phyloP scores from a whole-genome alignment of 2,329 filamentous ascomycete species.

The Xylaria sp. region DNA sequence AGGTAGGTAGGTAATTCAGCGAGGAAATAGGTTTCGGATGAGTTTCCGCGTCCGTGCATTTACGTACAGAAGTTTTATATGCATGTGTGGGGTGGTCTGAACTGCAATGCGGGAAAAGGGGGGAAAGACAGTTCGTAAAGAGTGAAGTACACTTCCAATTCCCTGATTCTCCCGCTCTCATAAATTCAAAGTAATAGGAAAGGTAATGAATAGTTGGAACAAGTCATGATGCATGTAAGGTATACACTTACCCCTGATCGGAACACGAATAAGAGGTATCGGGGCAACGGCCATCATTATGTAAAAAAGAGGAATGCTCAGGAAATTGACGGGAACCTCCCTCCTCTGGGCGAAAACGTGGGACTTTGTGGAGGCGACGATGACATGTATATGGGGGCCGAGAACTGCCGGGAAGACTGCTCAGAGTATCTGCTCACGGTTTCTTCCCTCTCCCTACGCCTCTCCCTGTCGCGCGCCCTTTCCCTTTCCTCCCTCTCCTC shows the following conservation, averaged over 20 bases:
- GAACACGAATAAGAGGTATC: not conserved
- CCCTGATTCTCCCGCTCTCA: not conserved
- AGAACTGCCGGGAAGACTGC: slow-evolving; percentile 17
- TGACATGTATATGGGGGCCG: slow-evolving; percentile 17
- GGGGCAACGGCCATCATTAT: not conserved
- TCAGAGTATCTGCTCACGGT: slow-evolving; percentile 10
- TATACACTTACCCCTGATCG: not conserved
- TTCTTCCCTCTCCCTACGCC: slow-evolving; percentile 25
- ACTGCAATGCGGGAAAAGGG: not conserved
- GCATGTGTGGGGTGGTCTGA: not conserved
- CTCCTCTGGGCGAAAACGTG: not conserved
- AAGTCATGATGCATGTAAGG: not conserved
- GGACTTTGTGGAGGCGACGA: slow-evolving; percentile 23
- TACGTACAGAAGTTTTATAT: slow-evolving; percentile 13
- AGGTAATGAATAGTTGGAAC: not conserved
- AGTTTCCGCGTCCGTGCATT: not conserved
- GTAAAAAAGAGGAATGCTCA: not conserved
- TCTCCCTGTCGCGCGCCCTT: slow-evolving; percentile 17
- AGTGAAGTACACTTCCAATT: not conserved
- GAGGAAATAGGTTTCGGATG: not conserved
- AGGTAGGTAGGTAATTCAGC: not conserved
- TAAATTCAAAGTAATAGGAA: not conserved
- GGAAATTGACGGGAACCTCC: slow-evolving; percentile 8
- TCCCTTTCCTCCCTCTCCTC: slow-evolving; percentile 33
- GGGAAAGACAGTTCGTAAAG: slow-evolving; percentile 1